Evolutionary conservation across 2,329 filamentous ascomycete species (phyloP), one percentile per base, ranked within the genome.

Genomic region (Diaporthe aspalathi): DNA sequence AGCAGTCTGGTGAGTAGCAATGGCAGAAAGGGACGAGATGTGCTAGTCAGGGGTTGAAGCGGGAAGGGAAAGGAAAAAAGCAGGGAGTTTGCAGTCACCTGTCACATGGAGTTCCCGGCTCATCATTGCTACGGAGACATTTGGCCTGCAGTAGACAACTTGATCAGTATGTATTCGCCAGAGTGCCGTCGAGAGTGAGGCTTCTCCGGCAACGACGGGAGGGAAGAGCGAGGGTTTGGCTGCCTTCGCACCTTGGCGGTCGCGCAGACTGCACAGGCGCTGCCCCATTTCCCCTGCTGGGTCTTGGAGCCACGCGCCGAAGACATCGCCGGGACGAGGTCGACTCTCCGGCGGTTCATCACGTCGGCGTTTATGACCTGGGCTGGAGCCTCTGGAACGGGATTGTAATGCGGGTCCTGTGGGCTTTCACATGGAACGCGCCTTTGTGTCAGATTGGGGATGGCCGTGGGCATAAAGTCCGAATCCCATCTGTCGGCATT

Each of bases 71-170:
- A 24, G 24, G 24, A 43, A 17, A 43, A 24, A 5, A 35, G n/a
- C n/a, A n/a, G n/a, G n/a, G n/a, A n/a, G 66, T n/a, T 14, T 20
- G 29, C n/a, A 43, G 16, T 57, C 16, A 84, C 82, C 82, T 81
- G 32, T 73, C 72, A 67, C 72, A 73, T 0, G 72, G 69, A 17
- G 57, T 32, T 29, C 53, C 65, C 2, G 52, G 35, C 1, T 49
- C 35, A 47, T 45, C 66, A 47, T 40, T 35, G 54, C 57, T 68
- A 3, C 68, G 69, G n/a, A 72, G 53, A 38, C 73, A 73, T 57
- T 72, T 71, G 27, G 69, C 69, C 72, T 74, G 27, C 40, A 27
- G 29, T 5, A 45, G 32, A 52, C 38, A 22, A 24, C 14, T 5
- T 24, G 53, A 47, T 68, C 49, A 62, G 71, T 16, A 11, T 35